Base-by-base conservation (phyloP, 1,139 yeast genomes). In the Schwanniomyces etchellsii region DNA sequence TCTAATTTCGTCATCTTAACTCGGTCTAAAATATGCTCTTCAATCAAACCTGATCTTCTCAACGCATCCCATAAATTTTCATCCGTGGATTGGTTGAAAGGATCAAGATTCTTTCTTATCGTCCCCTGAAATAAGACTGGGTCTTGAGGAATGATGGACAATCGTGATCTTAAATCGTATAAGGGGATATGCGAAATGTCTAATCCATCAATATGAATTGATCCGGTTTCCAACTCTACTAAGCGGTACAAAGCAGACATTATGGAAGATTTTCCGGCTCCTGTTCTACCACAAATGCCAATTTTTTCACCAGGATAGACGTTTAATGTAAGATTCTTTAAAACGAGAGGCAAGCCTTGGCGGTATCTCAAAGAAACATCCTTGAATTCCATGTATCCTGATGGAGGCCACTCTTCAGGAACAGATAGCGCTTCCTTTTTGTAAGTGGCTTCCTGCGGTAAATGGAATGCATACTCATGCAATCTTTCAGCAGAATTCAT, bases 251-350 rank as follows among this genome's bases (percentile, higher is more conserved):
- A 72, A 3, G 97, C 96, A 4, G 95, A 81, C 50, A 91, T 88
- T 37, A 91, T 86, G 1, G 97, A 88, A 1, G 96, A 86, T 56
- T 91, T 91, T 45, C 98, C 98, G 17, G 97, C 96, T 54, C 98
- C 98, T 1, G 98, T 91, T 57, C 97, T 81, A 29, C 97, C 98
- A 44, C 91, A 96, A 48, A 91, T 82, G 47, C 97, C 98, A 44
- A 91, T 75, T 55, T 91, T 91, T 49, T 79, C 75, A 41, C 78
- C 79, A 9, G 94, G 77, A 28, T 78, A 75, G 24, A 91, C 86
- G 28, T 73, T 67, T 53, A 89, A 86, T 1, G 85, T 59, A 22
- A 89, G 93, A 42, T 81, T 72, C 50, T 86, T 84, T 47, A 91
- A 85, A 14, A 91, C 97, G 37, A 74, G 67, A n/a, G 97, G 97